Percentiles rank a stretch among this genome's conserved stretches.
Conservation (phyloP, 1,284 basidiomycete genomes). For the Ceratobasidium sp. region DNA sequence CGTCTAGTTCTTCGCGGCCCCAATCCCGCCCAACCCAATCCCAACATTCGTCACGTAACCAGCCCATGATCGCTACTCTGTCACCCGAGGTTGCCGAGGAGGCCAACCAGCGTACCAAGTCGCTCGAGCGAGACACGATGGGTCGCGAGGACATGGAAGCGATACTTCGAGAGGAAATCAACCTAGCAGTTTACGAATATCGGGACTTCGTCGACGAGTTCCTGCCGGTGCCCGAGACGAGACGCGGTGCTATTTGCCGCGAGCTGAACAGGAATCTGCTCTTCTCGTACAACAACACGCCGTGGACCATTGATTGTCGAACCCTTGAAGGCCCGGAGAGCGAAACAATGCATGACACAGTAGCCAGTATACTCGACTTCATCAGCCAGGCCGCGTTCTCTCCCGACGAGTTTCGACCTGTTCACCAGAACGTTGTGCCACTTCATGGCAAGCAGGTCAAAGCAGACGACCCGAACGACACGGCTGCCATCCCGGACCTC, state of each 20-base stretch:
- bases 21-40: conserved; percentile 5
- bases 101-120: not conserved
- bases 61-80: not conserved
- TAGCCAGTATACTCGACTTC: conserved; percentile 5
- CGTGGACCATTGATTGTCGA: conserved; percentile 13
- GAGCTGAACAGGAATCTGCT: not conserved
- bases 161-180: conserved; percentile 15
- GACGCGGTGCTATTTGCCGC: not conserved
- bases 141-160: not conserved
- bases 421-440: not conserved
- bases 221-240: not conserved
- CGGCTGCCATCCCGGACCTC: conserved; percentile 13
- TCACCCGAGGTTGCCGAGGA: not conserved
- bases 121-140: not conserved
- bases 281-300: not conserved
- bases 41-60: conserved; percentile 5
- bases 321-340: not conserved
- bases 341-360: not conserved
- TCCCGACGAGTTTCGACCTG: conserved; percentile 9
- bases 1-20: not conserved
- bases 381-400: conserved; percentile 9
- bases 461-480: conserved; percentile 24
- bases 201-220: conserved; percentile 6
- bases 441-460: not conserved
- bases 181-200: conserved; percentile 19